phyloP scores from a whole-genome alignment of 306 rosid species.

The Erythrophleum fordii region DNA sequence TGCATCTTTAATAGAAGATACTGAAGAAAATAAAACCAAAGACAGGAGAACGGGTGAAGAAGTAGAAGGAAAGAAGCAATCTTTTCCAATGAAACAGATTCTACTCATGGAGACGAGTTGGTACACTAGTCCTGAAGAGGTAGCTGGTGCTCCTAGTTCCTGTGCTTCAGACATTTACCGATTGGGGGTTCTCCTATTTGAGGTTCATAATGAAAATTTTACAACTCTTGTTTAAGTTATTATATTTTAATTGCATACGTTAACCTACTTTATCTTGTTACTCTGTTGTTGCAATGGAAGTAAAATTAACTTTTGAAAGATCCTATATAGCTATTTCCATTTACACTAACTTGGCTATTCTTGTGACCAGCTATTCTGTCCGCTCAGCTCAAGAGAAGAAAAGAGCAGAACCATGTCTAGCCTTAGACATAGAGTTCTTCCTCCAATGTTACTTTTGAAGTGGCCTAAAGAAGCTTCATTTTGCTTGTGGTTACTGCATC shows the following conservation, averaged over 20 bases:
- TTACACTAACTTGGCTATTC: constrained; percentile 45
- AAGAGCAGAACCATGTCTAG: constrained; percentile 88
- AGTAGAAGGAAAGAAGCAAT: constrained; percentile 70
- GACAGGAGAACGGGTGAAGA: constrained; percentile 65
- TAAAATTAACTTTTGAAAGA: constrained; percentile 23
- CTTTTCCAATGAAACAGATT: constrained; percentile 95
- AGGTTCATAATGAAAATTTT: constrained; percentile 53
- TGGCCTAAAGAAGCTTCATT: constrained; percentile 99
- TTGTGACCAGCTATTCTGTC: constrained; percentile 87
- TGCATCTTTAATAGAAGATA: constrained; percentile 64
- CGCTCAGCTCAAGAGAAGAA: constrained; percentile 84
- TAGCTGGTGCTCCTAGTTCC: constrained; percentile 58
- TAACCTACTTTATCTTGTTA: constrained; percentile 35
- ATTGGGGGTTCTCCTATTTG: constrained; percentile 94
- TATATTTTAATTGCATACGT: constrained; percentile 32
- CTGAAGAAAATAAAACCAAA: constrained; percentile 65
- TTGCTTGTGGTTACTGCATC: constrained; percentile 95
- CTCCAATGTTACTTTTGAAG: constrained; percentile 93
- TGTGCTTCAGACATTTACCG: constrained; percentile 90
- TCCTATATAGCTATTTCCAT: constrained; percentile 25
- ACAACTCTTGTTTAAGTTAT: constrained; percentile 18
- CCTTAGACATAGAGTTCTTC: constrained; percentile 95
- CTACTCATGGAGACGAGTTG: constrained; percentile 83
- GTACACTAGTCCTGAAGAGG: constrained; percentile 95
- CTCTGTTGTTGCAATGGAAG: constrained; percentile 10